phyloP scores from a whole-genome alignment of 1,139 yeast species.

The Pichia sp. region DNA sequence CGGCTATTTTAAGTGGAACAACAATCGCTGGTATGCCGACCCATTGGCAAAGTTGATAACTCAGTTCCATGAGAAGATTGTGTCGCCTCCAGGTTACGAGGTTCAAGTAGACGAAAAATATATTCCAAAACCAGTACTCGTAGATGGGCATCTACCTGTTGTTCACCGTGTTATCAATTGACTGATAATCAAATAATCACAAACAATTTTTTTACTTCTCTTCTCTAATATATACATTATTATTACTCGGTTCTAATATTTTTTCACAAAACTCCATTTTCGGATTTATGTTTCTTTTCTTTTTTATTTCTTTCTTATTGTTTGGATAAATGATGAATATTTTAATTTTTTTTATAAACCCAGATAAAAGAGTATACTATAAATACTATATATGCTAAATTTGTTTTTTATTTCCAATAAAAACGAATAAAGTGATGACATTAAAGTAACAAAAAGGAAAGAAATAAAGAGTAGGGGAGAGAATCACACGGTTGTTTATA shows the following conservation, averaged over 20 bases:
- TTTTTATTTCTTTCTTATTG: no score
- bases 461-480: conserved; percentile 3
- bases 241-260: no score
- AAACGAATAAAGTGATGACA: conserved; percentile 2
- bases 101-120: conserved; percentile 14
- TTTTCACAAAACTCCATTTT: no score
- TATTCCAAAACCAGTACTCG: conserved; percentile 15
- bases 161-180: background rate
- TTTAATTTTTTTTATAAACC: conserved; percentile 6
- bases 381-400: background rate
- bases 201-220: background rate
- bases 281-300: no score
- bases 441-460: conserved; percentile 5
- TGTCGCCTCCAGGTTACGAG: conserved; percentile 12
- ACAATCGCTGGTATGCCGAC: conserved; percentile 53
- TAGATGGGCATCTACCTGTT: conserved; percentile 15
- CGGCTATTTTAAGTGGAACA: conserved; percentile 52
- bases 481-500: conserved; percentile 19
- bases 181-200: background rate
- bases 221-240: no score
- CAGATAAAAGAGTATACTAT: conserved; percentile 3
- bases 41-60: conserved; percentile 37
- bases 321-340: no score
- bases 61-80: conserved; percentile 17
- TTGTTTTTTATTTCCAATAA: background rate